Percentiles rank a stretch among this genome's conserved stretches.
Evolutionary conservation across 345 rosid species (phyloP).

Genomic region (Triadica sebifera): DNA sequence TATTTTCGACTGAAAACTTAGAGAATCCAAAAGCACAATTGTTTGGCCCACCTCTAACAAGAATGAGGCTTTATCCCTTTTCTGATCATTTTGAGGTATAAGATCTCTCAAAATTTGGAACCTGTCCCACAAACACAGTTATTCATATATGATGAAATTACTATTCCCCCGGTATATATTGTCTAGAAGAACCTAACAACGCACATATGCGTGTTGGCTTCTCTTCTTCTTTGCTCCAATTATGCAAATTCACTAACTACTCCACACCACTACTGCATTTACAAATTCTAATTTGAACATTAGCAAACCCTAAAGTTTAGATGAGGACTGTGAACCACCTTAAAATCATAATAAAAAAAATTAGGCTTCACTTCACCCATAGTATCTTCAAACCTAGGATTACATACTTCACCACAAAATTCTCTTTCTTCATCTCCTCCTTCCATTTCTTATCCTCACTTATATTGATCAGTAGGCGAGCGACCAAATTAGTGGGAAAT

Average conservation of each 20-base stretch:
- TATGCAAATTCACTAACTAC: too few relatives aligned
- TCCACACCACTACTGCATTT: background rate
- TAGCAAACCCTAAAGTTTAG: background rate
- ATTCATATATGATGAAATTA: background rate
- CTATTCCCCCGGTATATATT: background rate
- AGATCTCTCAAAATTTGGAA: constrained; percentile 33
- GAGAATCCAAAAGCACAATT: background rate
- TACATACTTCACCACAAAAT: background rate
- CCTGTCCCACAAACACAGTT: constrained; percentile 17
- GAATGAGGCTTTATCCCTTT: constrained; percentile 37
- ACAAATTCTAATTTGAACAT: background rate
- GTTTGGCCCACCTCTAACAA: constrained; percentile 27
- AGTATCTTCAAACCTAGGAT: background rate
- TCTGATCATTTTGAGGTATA: constrained; percentile 37
- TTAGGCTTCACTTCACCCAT: background rate
- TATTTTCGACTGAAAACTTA: background rate
- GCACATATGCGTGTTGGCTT: too few relatives aligned
- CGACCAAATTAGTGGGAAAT: too few relatives aligned
- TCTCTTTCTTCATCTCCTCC: background rate
- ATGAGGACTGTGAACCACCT: background rate
- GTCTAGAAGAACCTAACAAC: background rate
- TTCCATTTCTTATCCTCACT: background rate
- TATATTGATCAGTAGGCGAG: too few relatives aligned
- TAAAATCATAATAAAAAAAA: background rate
- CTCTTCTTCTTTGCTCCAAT: too few relatives aligned